Evolutionary conservation across 768 basidiomycete species (phyloP).

Genomic region (Sutorius australiensis): DNA sequence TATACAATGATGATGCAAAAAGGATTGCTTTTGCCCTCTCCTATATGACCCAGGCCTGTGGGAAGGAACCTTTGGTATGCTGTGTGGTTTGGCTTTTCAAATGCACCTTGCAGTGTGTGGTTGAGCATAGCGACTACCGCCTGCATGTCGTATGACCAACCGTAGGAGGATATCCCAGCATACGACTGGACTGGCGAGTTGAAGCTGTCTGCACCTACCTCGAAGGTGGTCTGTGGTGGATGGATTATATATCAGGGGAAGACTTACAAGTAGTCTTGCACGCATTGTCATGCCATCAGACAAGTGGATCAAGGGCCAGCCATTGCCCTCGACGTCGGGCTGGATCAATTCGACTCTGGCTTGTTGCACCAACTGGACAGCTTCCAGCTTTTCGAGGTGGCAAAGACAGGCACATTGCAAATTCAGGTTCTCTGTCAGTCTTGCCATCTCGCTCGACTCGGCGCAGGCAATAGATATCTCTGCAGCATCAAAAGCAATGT

Average conservation of each 20-base stretch:
- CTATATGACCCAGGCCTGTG: too few relatives aligned
- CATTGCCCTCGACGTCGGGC: slow-evolving; percentile 41
- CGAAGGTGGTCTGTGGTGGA: background rate
- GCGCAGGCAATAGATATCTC: slow-evolving; percentile 31
- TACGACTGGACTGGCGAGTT: slow-evolving; percentile 91
- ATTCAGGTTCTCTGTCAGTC: slow-evolving; percentile 89
- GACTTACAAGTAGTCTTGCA: slow-evolving; percentile 69
- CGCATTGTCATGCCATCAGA: slow-evolving; percentile 63
- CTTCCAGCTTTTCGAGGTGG: slow-evolving; percentile 48
- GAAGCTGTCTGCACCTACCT: slow-evolving; percentile 95
- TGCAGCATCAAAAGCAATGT: slow-evolving; percentile 65
- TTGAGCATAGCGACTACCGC: slow-evolving; percentile 87
- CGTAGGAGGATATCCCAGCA: slow-evolving; percentile 81
- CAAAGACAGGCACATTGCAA: slow-evolving; percentile 81
- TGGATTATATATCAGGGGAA: background rate
- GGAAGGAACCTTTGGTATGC: slow-evolving; percentile 95
- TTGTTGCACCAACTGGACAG: slow-evolving; percentile 65
- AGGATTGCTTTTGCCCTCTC: too few relatives aligned
- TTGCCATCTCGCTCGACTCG: slow-evolving; percentile 58
- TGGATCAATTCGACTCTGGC: slow-evolving; percentile 71
- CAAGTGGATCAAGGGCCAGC: slow-evolving; percentile 79
- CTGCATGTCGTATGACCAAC: slow-evolving; percentile 88
- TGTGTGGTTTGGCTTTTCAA: slow-evolving; percentile 64
- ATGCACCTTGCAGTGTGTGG: slow-evolving; percentile 62
- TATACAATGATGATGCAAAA: too few relatives aligned